A percentile compares a stretch with the other conserved stretches of the same genome.
Evolutionary conservation across 2,329 filamentous ascomycete species (phyloP).

Genomic region (Xylariaceae sp.): DNA sequence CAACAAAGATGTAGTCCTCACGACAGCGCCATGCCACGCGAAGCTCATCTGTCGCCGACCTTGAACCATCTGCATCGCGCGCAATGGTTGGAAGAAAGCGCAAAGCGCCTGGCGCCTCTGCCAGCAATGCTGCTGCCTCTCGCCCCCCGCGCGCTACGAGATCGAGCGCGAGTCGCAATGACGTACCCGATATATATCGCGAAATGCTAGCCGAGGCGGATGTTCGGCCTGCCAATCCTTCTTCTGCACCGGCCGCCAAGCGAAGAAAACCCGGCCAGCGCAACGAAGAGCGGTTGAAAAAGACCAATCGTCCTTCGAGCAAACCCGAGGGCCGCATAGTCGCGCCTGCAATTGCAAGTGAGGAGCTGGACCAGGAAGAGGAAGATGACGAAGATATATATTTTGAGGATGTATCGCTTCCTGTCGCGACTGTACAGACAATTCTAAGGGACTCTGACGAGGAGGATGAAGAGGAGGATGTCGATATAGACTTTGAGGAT

Average conservation of each 20-base stretch:
- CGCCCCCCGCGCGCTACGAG: conserved; percentile 15
- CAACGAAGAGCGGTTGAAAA: conserved; percentile 3
- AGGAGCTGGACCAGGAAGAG: conserved; percentile 23
- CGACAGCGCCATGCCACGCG: too few relatives aligned
- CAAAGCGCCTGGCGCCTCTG: not conserved
- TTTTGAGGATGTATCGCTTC: conserved; percentile 44
- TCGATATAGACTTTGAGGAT: conserved; percentile 40
- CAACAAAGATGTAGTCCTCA: too few relatives aligned
- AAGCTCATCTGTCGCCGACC: too few relatives aligned
- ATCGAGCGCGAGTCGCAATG: conserved; percentile 15
- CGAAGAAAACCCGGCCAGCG: conserved; percentile 31
- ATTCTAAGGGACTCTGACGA: conserved; percentile 42
- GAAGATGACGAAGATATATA: conserved; percentile 35
- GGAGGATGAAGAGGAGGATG: conserved; percentile 31
- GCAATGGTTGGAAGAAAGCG: not conserved
- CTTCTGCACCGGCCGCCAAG: conserved; percentile 31
- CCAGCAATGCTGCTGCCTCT: conserved; percentile 11
- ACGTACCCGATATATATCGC: conserved; percentile 34
- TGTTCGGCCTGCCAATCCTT: conserved; percentile 23
- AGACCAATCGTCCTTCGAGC: not conserved
- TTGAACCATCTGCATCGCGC: too few relatives aligned
- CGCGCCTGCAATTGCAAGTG: conserved; percentile 7
- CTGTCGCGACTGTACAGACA: conserved; percentile 42
- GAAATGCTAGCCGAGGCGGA: conserved; percentile 44
- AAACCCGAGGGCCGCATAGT: conserved; percentile 2